A percentile compares a stretch with the other conserved stretches of the same genome.
Conservation (phyloP, 257 asterid species). For the Primulina tabacum region DNA sequence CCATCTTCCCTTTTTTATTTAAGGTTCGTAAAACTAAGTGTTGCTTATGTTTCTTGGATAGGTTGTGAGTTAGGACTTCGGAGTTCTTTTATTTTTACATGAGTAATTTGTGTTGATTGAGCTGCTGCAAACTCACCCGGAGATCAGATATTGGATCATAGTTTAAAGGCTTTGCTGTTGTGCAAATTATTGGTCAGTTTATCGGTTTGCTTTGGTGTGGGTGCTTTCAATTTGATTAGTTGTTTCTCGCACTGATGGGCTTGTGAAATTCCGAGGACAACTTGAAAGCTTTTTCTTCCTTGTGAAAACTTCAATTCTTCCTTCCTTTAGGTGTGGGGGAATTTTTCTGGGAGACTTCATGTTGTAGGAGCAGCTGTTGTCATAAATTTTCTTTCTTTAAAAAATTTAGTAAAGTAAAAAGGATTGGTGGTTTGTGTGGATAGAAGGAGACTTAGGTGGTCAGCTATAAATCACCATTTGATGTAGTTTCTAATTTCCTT, state of each 20-base stretch:
- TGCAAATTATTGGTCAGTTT: neutral
- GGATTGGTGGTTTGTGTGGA: too few species aligned
- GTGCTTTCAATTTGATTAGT: neutral
- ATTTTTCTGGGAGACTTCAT: neutral
- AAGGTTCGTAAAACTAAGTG: neutral
- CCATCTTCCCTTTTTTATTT: neutral
- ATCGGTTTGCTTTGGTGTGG: neutral
- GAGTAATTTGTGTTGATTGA: slow-evolving; percentile 12
- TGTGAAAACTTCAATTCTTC: neutral
- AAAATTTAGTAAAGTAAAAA: too few species aligned
- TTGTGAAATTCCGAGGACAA: slow-evolving; percentile 5
- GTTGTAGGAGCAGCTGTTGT: too few species aligned
- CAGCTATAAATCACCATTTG: too few species aligned
- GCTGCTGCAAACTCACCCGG: neutral
- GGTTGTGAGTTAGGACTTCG: slow-evolving; percentile 12
- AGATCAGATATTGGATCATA: neutral
- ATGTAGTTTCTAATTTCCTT: too few species aligned
- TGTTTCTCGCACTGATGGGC: neutral
- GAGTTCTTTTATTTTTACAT: neutral
- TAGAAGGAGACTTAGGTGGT: too few species aligned
- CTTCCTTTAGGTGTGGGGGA: neutral
- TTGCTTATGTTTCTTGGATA: slow-evolving; percentile 23
- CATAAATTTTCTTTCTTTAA: too few species aligned
- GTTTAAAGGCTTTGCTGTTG: slow-evolving; percentile 15
- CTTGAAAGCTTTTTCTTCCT: slow-evolving; percentile 5